These are phyloP conservation scores for Candida sanyaensis DNA, from an alignment of 1,139 yeast genomes.

Conservation along the genomic window DNA sequence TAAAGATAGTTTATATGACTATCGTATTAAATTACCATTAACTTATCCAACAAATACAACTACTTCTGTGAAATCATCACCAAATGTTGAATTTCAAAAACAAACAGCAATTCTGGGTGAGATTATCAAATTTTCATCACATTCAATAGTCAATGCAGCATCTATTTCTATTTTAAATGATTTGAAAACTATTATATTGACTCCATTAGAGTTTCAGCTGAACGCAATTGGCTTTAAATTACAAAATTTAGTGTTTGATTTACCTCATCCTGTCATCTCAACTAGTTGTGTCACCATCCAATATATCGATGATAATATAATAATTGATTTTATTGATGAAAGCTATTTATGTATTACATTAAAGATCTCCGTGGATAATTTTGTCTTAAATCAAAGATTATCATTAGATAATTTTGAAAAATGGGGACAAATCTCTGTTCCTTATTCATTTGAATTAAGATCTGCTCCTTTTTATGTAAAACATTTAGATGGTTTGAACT, in stretches of 20 bases:
- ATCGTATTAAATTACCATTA: slow-evolving; percentile 31
- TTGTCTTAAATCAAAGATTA: slow-evolving; percentile 24
- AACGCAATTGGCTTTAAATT: slow-evolving; percentile 26
- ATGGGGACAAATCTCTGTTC: slow-evolving; percentile 70
- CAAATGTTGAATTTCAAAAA: slow-evolving; percentile 26
- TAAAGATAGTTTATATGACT: slow-evolving; percentile 22
- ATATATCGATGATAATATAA: slow-evolving; percentile 18
- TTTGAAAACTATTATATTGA: slow-evolving; percentile 28
- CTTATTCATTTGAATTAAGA: slow-evolving; percentile 74
- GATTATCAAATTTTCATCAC: slow-evolving; percentile 22
- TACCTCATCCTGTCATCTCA: slow-evolving; percentile 37
- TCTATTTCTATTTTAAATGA: slow-evolving; percentile 33
- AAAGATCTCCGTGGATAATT: slow-evolving; percentile 31
- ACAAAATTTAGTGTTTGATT: slow-evolving; percentile 28
- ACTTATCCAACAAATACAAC: slow-evolving; percentile 22
- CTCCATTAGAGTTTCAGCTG: slow-evolving; percentile 28
- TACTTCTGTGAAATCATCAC: slow-evolving; percentile 4
- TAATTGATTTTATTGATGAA: slow-evolving; percentile 30
- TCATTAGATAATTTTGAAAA: slow-evolving; percentile 31
- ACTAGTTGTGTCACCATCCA: slow-evolving; percentile 23
- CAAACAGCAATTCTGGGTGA: slow-evolving; percentile 25
- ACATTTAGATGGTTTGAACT: slow-evolving; percentile 42
- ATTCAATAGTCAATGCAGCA: slow-evolving; percentile 24
- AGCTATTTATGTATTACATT: slow-evolving; percentile 36
- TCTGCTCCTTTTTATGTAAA: slow-evolving; percentile 56